A percentile compares a stretch with the other conserved stretches of the same genome.
These are phyloP conservation scores for Penicillium fuscoglaucum DNA, from an alignment of 2,329 filamentous ascomycete genomes.

Conservation along the genomic window DNA sequence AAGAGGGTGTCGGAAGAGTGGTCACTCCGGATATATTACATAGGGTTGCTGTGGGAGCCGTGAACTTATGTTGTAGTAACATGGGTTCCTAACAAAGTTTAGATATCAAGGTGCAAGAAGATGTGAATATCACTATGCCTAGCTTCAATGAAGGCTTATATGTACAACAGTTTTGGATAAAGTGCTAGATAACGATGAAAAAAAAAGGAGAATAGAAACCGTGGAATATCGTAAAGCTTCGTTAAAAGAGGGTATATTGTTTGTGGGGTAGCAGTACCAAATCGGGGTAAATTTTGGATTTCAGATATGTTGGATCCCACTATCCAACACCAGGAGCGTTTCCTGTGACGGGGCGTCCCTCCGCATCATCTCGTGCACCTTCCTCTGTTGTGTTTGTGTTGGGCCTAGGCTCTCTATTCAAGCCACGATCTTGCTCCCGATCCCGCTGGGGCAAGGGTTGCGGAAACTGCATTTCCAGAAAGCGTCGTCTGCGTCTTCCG, in stretches of 20 bases:
- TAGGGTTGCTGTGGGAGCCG: not conserved
- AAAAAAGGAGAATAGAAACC: not conserved
- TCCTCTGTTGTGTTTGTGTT: conserved; percentile 1
- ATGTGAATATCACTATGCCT: not conserved
- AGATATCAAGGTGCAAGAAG: not conserved
- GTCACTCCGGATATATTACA: too few relatives aligned
- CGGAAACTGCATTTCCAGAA: conserved; percentile 26
- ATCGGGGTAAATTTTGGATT: not conserved
- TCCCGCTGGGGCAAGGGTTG: conserved; percentile 22
- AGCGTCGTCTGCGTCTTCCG: conserved; percentile 24
- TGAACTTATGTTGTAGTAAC: not conserved
- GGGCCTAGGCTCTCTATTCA: not conserved
- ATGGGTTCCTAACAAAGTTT: too few relatives aligned
- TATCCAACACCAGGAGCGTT: not conserved
- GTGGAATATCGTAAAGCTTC: not conserved
- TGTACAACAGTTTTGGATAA: not conserved
- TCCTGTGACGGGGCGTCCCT: conserved; percentile 1
- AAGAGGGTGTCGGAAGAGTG: too few relatives aligned
- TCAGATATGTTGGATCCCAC: not conserved
- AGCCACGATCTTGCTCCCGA: not conserved
- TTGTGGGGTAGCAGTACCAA: not conserved
- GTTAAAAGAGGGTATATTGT: conserved; percentile 2
- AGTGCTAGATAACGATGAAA: not conserved
- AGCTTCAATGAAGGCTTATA: not conserved
- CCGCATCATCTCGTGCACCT: conserved; percentile 1